Base-by-base conservation (phyloP, 2,329 filamentous ascomycete species). In the Paracorniculantispora psalliotae region DNA sequence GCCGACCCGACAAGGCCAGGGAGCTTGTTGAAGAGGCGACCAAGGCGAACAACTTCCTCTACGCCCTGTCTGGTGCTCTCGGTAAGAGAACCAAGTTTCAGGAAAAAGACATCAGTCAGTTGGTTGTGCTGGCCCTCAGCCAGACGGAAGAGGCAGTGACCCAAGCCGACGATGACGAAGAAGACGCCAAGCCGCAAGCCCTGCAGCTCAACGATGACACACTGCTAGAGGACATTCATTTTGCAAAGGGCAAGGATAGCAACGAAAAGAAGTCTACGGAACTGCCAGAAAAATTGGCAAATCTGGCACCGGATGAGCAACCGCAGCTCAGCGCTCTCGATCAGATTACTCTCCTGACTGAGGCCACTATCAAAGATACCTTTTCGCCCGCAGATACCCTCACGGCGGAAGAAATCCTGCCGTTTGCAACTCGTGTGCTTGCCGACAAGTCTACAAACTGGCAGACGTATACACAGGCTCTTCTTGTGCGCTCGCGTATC, bases 381-480 rank as follows among this genome's bases (percentile, higher is more conserved):
- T 89, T 87, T 63, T 88, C 92, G 0, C 92, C 94, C 0, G 80
- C 86, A 1, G 89, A 97, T 69, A 88, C 90, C 0, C 78, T 99
- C 1, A 97, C 92, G 0, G 83, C 92, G n/a, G 92, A 97, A 73
- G 91, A 97, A 70, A 93, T 96, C 4, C 75, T 96, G 1, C 94
- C 94, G 0, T 99, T 93, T 69, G 94, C 94, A 0, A 88, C 87
- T 1, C 85, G 94, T 43, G 94, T 97, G 0, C 80, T 99, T 1
- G 84, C 89, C 9, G 92, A 94, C 61, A 92, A 93, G 65, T 89
- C 89, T 48, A 93, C 91, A 1, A 99, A 97, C 72, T 99, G 94
- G 94, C 94, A 97, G 71, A 88, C 97, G 35, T 97, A 97, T 70
- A 97, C 94, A 0, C 92, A 97, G 69, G 94, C 92, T 0, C 79